These are phyloP conservation scores for Podospora appendiculata DNA, from an alignment of 495 filamentous ascomycete species.

Conservation along the genomic window DNA sequence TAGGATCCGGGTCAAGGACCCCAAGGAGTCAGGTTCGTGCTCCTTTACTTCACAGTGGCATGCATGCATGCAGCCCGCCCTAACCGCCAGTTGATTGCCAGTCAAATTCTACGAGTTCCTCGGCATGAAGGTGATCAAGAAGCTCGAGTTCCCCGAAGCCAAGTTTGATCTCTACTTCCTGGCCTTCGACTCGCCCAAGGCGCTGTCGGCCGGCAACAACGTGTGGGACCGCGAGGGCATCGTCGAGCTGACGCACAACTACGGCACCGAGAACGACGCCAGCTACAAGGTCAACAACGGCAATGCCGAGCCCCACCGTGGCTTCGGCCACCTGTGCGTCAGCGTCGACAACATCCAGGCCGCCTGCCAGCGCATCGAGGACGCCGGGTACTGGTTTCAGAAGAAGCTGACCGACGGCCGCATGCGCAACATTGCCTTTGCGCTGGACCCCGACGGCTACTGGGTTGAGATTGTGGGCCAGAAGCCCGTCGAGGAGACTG, in stretches of 20 bases:
- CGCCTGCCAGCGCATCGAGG: constrained; percentile 80
- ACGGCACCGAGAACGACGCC: constrained; percentile 84
- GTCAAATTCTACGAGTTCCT: constrained; percentile 94
- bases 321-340: constrained; percentile 88
- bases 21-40: constrained; percentile 60
- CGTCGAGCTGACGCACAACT: constrained; percentile 94
- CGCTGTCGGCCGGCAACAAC: constrained; percentile 51
- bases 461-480: constrained; percentile 70
- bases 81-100: constrained; percentile 8
- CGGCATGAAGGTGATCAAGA: constrained; percentile 76
- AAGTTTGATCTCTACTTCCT: constrained; percentile 91
- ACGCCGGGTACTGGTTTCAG: constrained; percentile 86
- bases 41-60: background rate
- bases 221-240: constrained; percentile 82
- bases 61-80: background rate
- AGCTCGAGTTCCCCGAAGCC: constrained; percentile 61
- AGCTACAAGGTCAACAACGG: constrained; percentile 80
- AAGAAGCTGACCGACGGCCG: constrained; percentile 85
- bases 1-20: constrained; percentile 94
- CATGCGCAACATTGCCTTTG: constrained; percentile 88
- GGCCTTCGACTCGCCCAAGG: constrained; percentile 58
- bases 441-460: constrained; percentile 86
- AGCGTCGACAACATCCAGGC: constrained; percentile 85
- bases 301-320: constrained; percentile 76
- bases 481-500: constrained; percentile 30